phyloP scores from a whole-genome alignment of 2,329 filamentous ascomycete species.

The Didymella pinodella region DNA sequence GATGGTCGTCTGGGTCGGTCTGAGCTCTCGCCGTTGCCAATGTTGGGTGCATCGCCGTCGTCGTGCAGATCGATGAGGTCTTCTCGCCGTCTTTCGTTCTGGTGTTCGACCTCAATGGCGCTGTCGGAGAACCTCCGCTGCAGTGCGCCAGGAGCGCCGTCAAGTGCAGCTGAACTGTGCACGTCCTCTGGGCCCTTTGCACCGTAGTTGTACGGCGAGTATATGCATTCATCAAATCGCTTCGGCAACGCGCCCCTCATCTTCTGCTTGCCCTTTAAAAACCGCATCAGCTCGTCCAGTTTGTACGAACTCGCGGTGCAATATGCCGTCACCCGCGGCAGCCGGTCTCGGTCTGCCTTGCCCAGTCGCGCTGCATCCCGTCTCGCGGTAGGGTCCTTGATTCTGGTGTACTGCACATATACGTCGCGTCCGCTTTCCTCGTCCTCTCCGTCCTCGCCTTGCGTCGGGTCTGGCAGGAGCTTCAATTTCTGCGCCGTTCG shows the following conservation, averaged over 20 bases:
- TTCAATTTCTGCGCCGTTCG: slow-evolving; percentile 98
- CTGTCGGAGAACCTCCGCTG: slow-evolving; percentile 79
- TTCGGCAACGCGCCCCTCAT: slow-evolving; percentile 84
- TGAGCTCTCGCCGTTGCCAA: slow-evolving; percentile 39
- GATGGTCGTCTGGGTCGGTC: slow-evolving; percentile 36
- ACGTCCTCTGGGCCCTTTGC: slow-evolving; percentile 53
- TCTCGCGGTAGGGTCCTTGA: slow-evolving; percentile 93
- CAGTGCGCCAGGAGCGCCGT: slow-evolving; percentile 34
- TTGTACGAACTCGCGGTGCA: slow-evolving; percentile 93
- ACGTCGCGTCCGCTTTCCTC: slow-evolving; percentile 95
- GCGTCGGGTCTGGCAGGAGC: slow-evolving; percentile 88
- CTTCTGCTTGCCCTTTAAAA: slow-evolving; percentile 83
- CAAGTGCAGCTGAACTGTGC: slow-evolving; percentile 43
- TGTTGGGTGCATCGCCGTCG: slow-evolving; percentile 42
- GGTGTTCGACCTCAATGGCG: slow-evolving; percentile 71
- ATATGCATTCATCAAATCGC: slow-evolving; percentile 96
- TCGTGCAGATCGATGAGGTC: slow-evolving; percentile 70
- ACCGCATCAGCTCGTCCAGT: slow-evolving; percentile 87
- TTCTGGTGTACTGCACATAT: slow-evolving; percentile 96
- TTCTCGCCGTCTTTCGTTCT: slow-evolving; percentile 63
- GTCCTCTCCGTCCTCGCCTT: slow-evolving; percentile 76
- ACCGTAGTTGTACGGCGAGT: slow-evolving; percentile 87
- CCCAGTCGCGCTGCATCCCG: slow-evolving; percentile 91
- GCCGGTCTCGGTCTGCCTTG: slow-evolving; percentile 85
- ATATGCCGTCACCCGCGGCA: slow-evolving; percentile 94